A percentile compares a stretch with the other conserved stretches of the same genome.
Conservation (phyloP, 1,139 yeast species). For the Magnusiomyces ingens region DNA sequence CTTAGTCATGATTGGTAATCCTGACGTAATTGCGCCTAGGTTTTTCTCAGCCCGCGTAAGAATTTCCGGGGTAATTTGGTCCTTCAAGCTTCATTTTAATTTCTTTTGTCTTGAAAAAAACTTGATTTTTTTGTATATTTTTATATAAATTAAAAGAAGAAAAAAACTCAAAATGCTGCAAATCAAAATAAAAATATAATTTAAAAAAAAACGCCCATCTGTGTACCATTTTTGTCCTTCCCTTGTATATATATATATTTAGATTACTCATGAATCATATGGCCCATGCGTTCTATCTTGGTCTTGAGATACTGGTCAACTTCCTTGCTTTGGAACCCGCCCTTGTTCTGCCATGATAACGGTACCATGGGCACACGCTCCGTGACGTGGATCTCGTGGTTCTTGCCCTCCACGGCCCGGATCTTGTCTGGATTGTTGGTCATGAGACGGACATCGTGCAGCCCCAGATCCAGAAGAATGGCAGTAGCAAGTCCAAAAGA, state of each 20-base stretch:
- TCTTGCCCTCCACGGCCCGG: constrained; percentile 83
- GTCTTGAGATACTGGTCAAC: constrained; percentile 90
- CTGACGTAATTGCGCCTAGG: neutral
- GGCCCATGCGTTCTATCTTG: constrained; percentile 97
- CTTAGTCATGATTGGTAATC: neutral
- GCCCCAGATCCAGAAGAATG: constrained; percentile 75
- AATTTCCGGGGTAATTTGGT: too few relatives aligned
- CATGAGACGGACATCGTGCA: constrained; percentile 62
- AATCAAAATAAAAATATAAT: neutral
- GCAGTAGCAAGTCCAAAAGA: constrained; percentile 92
- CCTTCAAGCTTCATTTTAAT: too few relatives aligned
- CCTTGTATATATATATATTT: neutral
- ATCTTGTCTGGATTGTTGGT: constrained; percentile 97
- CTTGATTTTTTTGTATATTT: too few relatives aligned
- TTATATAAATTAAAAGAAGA: neutral
- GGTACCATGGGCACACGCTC: constrained; percentile 97
- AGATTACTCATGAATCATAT: constrained; percentile 28
- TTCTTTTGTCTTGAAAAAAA: too few relatives aligned
- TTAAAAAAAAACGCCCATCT: neutral
- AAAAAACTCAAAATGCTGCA: neutral
- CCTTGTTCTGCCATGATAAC: constrained; percentile 69
- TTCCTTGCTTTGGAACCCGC: constrained; percentile 75
- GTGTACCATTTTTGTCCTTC: neutral
- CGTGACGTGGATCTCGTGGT: constrained; percentile 59
- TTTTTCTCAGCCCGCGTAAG: neutral